Conservation (phyloP, 768 basidiomycete species). For the Mycena crocata region DNA sequence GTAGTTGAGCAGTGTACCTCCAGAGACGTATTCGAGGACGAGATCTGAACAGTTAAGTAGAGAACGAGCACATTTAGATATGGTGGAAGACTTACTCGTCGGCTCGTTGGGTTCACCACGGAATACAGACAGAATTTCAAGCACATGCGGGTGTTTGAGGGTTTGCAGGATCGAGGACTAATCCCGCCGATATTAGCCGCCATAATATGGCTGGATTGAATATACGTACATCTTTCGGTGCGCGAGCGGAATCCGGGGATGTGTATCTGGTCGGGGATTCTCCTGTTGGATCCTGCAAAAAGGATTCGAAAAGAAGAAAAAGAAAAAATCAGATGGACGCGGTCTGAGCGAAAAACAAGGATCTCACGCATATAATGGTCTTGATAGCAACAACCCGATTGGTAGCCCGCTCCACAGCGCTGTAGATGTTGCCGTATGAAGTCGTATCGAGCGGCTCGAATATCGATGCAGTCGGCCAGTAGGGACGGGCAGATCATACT, state of each 20-base stretch:
- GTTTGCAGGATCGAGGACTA: slow-evolving; percentile 10
- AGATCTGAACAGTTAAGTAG: not conserved
- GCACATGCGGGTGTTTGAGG: slow-evolving; percentile 14
- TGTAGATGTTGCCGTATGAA: not conserved
- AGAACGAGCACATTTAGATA: too few relatives aligned
- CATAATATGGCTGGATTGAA: too few relatives aligned
- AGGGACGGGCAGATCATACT: too few relatives aligned
- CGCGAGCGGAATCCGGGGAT: not conserved
- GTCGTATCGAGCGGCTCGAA: not conserved
- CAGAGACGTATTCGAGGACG: slow-evolving; percentile 1
- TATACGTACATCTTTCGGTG: not conserved
- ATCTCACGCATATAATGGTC: not conserved
- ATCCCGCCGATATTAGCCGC: not conserved
- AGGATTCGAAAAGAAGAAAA: too few relatives aligned
- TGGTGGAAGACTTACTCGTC: not conserved
- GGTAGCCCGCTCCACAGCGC: not conserved
- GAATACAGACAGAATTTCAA: slow-evolving; percentile 12
- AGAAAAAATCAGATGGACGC: not conserved
- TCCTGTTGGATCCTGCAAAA: not conserved
- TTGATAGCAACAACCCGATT: not conserved
- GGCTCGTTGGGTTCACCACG: not conserved
- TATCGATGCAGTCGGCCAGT: too few relatives aligned
- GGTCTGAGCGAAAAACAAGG: not conserved
- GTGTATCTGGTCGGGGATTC: not conserved
- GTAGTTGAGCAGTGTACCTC: too few relatives aligned